phyloP scores from a whole-genome alignment of 2,329 filamentous ascomycete genomes.

The Didymosphaeria variabile region DNA sequence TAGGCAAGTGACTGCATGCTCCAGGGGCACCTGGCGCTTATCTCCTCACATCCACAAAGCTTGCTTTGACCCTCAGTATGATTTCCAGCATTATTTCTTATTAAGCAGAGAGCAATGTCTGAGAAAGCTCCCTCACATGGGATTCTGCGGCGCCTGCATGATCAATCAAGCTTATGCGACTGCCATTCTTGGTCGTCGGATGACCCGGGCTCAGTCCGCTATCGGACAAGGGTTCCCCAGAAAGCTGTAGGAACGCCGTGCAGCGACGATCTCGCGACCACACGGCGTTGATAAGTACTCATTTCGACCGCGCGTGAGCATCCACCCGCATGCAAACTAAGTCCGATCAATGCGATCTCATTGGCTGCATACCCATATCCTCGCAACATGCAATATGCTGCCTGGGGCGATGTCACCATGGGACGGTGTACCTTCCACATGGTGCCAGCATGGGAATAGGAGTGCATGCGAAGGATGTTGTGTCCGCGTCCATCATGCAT shows the following conservation, averaged over 20 bases:
- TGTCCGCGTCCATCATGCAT: not conserved
- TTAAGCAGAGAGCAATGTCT: not conserved
- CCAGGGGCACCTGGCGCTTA: constrained; percentile 11
- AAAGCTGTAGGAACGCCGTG: constrained; percentile 8
- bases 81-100: not conserved
- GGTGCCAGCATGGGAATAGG: constrained; percentile 1
- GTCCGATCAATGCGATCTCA: not conserved
- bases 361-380: not conserved
- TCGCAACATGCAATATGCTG: not conserved
- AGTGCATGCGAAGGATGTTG: constrained; percentile 6
- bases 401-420: constrained; percentile 9
- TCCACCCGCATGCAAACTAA: not conserved
- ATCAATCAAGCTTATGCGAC: not conserved
- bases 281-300: not conserved
- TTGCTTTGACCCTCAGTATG: constrained; percentile 10
- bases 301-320: not conserved
- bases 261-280: constrained; percentile 7
- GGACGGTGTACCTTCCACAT: constrained; percentile 10
- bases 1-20: not conserved
- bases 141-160: not conserved
- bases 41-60: constrained; percentile 19
- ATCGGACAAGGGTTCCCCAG: constrained; percentile 1
- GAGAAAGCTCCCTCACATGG: not conserved
- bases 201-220: not conserved
- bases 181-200: not conserved